phyloP scores from a whole-genome alignment of 2,329 filamentous ascomycete species.

The Chaetomium sp. region DNA sequence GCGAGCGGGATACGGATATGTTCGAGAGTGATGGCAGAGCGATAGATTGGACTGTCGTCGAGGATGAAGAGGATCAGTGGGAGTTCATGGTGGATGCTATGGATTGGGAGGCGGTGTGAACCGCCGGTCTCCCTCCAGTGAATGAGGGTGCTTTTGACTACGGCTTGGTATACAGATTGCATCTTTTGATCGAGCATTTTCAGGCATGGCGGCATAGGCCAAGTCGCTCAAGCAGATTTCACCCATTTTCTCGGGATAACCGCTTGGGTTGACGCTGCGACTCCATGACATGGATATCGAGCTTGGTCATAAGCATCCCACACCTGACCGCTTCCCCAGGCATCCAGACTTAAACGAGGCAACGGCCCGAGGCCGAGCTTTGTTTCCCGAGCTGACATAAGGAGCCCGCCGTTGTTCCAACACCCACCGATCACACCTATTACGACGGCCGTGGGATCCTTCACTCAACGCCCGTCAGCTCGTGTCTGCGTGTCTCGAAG shows the following conservation, averaged over 20 bases:
- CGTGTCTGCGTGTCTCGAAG: background rate
- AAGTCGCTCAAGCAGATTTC: background rate
- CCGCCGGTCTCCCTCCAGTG: background rate
- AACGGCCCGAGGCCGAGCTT: background rate
- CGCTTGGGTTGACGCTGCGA: background rate
- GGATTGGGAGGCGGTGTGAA: slow-evolving; percentile 55
- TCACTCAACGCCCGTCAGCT: background rate
- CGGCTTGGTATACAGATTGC: background rate
- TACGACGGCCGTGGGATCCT: background rate
- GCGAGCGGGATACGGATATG: slow-evolving; percentile 22
- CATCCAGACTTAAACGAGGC: background rate
- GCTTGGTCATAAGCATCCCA: background rate
- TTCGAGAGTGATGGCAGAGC: slow-evolving; percentile 18
- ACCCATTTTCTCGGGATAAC: background rate
- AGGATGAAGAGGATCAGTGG: slow-evolving; percentile 50
- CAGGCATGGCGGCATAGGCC: background rate
- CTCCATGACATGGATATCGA: background rate
- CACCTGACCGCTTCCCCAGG: background rate
- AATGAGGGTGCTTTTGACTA: background rate
- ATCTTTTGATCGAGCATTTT: background rate
- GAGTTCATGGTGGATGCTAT: slow-evolving; percentile 62
- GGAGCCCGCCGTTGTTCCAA: background rate
- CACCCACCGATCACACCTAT: background rate
- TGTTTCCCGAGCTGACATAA: background rate
- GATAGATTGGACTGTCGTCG: slow-evolving; percentile 33